phyloP scores from a whole-genome alignment of 2,329 filamentous ascomycete genomes.

The Claviceps paspali region DNA sequence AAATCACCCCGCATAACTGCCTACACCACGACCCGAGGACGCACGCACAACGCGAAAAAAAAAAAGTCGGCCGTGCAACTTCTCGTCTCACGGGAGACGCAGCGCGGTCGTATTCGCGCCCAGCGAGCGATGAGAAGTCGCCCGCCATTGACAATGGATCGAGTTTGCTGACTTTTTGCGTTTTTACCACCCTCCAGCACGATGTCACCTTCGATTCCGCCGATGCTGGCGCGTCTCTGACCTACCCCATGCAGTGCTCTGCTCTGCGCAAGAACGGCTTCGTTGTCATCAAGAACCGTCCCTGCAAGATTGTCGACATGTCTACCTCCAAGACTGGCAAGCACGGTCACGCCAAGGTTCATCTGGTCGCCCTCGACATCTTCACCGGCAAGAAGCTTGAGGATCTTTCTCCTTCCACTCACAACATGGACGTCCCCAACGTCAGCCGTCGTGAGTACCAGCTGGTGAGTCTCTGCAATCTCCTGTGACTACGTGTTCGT shows the following conservation, averaged over 20 bases:
- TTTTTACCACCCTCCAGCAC: constrained; percentile 30
- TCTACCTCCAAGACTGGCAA: constrained; percentile 99
- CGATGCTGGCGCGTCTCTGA: constrained; percentile 90
- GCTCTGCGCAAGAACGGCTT: constrained; percentile 98
- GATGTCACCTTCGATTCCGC: constrained; percentile 71
- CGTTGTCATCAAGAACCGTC: constrained; percentile 96
- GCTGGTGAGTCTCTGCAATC: constrained; percentile 49
- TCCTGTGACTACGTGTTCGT: not conserved
- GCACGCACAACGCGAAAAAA: constrained; percentile 7
- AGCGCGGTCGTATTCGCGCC: not conserved
- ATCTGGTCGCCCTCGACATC: constrained; percentile 95
- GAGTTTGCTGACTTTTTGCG: constrained; percentile 8
- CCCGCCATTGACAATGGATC: not conserved
- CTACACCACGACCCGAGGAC: constrained; percentile 18
- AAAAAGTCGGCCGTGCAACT: constrained; percentile 1
- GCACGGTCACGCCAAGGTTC: constrained; percentile 99
- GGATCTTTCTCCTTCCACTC: constrained; percentile 95
- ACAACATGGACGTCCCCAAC: constrained; percentile 96
- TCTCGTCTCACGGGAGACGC: too few species aligned
- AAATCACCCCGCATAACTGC: constrained; percentile 32
- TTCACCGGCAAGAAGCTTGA: constrained; percentile 99
- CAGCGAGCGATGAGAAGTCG: not conserved
- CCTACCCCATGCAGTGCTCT: constrained; percentile 98
- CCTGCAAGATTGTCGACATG: constrained; percentile 99
- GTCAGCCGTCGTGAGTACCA: constrained; percentile 83